Evolutionary conservation across 2,329 filamentous ascomycete species (phyloP).

Genomic region (Sclerotiophoma versabilis): DNA sequence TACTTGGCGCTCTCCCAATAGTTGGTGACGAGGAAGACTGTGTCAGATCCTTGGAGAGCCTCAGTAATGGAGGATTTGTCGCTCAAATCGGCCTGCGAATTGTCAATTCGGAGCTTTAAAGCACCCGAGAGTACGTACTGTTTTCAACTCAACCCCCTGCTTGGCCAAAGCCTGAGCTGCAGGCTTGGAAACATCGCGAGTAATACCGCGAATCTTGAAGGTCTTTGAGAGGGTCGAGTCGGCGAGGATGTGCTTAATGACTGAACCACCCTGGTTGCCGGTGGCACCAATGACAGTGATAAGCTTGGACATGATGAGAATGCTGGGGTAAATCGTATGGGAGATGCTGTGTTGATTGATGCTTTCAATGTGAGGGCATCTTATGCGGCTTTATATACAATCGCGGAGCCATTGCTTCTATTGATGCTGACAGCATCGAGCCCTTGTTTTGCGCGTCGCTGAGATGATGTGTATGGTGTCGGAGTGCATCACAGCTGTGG

Average conservation of each 20-base stretch:
- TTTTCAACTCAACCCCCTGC: slow-evolving; percentile 30
- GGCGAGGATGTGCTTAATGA: slow-evolving; percentile 56
- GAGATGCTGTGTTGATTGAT: not conserved
- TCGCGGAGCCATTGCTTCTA: not conserved
- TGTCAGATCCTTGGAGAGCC: slow-evolving; percentile 56
- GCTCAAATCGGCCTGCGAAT: slow-evolving; percentile 52
- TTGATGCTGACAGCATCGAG: slow-evolving; percentile 6
- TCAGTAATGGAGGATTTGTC: slow-evolving; percentile 49
- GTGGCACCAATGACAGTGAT: slow-evolving; percentile 60
- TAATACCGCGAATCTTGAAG: slow-evolving; percentile 60
- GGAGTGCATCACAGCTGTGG: not conserved
- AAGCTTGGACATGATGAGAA: slow-evolving; percentile 31
- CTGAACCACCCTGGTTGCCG: slow-evolving; percentile 60
- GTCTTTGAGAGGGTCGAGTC: slow-evolving; percentile 54
- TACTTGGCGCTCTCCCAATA: slow-evolving; percentile 24
- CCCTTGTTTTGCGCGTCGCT: not conserved
- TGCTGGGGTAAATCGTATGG: not conserved
- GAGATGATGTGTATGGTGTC: not conserved
- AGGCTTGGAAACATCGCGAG: slow-evolving; percentile 50
- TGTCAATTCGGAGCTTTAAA: slow-evolving; percentile 27
- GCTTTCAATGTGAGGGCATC: not conserved
- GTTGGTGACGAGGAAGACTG: slow-evolving; percentile 58
- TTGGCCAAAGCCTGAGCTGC: slow-evolving; percentile 25
- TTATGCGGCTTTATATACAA: not conserved
- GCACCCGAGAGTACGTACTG: slow-evolving; percentile 11